These are phyloP conservation scores for Rostrohypoxylon terebratum DNA, from an alignment of 495 filamentous ascomycete genomes.

Conservation along the genomic window DNA sequence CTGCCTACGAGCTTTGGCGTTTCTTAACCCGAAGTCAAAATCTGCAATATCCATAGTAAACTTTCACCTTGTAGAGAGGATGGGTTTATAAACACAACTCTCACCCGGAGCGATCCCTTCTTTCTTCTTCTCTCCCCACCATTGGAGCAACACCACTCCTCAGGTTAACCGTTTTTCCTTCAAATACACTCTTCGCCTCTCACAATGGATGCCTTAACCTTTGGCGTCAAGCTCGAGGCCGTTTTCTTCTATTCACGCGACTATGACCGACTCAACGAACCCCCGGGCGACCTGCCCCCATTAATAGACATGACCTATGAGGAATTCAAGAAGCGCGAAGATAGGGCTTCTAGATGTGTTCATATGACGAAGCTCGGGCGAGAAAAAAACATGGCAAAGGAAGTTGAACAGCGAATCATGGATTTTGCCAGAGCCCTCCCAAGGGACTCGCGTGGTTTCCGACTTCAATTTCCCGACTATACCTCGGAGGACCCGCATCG, in stretches of 20 bases:
- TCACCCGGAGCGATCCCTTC: not conserved
- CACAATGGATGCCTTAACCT: not conserved
- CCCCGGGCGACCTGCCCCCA: not conserved
- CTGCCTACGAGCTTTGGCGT: not conserved
- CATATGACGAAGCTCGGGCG: not conserved
- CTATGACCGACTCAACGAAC: not conserved
- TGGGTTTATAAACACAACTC: not conserved
- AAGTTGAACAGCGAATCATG: not conserved
- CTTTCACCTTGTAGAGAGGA: too few species aligned
- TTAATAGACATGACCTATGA: not conserved
- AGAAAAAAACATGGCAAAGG: not conserved
- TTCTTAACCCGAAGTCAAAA: not conserved
- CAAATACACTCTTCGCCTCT: not conserved
- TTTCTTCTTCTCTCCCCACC: not conserved
- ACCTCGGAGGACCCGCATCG: not conserved
- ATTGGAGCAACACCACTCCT: not conserved
- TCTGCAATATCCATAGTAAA: too few species aligned
- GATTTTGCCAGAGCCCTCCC: constrained; percentile 5
- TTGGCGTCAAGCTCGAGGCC: constrained; percentile 24
- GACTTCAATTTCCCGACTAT: not conserved
- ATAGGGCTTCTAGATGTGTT: not conserved
- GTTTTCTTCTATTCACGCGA: constrained; percentile 15
- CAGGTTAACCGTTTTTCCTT: not conserved
- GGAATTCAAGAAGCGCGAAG: not conserved
- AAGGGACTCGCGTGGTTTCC: not conserved